Base-by-base conservation (phyloP, 148 eudicot species). In the Bassia scoparia region DNA sequence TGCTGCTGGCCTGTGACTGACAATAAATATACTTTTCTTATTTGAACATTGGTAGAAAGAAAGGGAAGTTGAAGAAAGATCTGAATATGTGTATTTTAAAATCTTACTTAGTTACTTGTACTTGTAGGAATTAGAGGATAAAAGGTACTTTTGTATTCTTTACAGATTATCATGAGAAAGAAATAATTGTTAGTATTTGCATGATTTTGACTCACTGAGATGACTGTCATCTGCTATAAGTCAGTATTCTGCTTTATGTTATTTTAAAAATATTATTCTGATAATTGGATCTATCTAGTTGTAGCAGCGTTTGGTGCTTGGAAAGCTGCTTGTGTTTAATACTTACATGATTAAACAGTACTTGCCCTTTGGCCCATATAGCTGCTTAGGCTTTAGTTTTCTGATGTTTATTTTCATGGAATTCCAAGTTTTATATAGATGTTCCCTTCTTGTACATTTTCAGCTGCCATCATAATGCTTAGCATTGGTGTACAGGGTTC, bases 301-400 rank as follows among this genome's bases (percentile, higher is more conserved):
- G 30, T 74, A 23, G 77, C 37, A 65, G 54, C 77, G 34, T 14
- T 73, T 37, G 37, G 70, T 64, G 26, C 58, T 60, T n/a, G 23
- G 54, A 52, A 55, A 27, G 44, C 67, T 65, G 41, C 64, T 20
- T 13, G 34, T 49, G 56, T 23, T 49, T 31, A 2, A 49, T 64
- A 23, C 41, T 17, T 69, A 26, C 23, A 21, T 50, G 35, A 21
- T 68, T 49, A 15, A 2, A 20, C 30, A 17, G 55, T 37, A 68
- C 34, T 9, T 46, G 29, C 23, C 58, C 30, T 48, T 15, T 9
- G 55, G 4, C 12, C 18, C 18, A 41, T 4, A 41, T 49, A n/a
- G 30, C 59, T 54, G 59, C 21, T 33, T 46, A 29, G 67, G 67
- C 58, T 13, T 68, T n/a, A 18, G 44, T 44, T 44, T 49, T 49